A percentile compares a stretch with the other conserved stretches of the same genome.
These are phyloP conservation scores for Microcyclospora pomicola DNA, from an alignment of 2,329 filamentous ascomycete genomes.

Conservation along the genomic window DNA sequence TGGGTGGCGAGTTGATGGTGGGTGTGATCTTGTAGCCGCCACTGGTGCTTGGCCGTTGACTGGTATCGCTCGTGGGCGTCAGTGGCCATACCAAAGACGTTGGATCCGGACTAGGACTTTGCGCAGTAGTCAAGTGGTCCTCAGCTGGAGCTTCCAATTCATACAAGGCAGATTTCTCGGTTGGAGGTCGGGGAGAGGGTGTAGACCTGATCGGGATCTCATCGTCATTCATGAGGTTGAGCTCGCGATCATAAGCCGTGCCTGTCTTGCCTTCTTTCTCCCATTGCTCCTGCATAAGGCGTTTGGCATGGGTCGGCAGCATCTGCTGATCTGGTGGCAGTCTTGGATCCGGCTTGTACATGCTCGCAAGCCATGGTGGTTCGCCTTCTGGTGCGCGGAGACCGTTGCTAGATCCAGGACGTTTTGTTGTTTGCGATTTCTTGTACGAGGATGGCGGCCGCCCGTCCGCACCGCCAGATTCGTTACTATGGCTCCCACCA, in stretches of 20 bases:
- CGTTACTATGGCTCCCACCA: no score
- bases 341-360: constrained; percentile 91
- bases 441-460: constrained; percentile 10
- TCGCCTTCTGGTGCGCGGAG: constrained; percentile 73
- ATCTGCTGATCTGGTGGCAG: constrained; percentile 91
- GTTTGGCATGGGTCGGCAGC: constrained; percentile 80
- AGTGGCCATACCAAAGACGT: constrained; percentile 12
- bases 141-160: constrained; percentile 1
- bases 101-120: neutral
- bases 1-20: constrained; percentile 21
- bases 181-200: constrained; percentile 17
- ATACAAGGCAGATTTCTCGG: constrained; percentile 2
- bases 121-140: neutral
- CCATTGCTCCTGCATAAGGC: constrained; percentile 89
- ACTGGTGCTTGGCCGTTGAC: constrained; percentile 26
- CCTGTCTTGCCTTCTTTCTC: constrained; percentile 81
- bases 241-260: constrained; percentile 73
- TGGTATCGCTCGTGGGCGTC: constrained; percentile 14
- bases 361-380: constrained; percentile 84
- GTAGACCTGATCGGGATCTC: constrained; percentile 31
- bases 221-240: constrained; percentile 62
- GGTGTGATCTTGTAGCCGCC: constrained; percentile 36
- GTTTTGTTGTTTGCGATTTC: constrained; percentile 10
- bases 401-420: constrained; percentile 46
- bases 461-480: neutral